phyloP scores from a whole-genome alignment of 2,329 filamentous ascomycete species.

The Neonectria punicea region DNA sequence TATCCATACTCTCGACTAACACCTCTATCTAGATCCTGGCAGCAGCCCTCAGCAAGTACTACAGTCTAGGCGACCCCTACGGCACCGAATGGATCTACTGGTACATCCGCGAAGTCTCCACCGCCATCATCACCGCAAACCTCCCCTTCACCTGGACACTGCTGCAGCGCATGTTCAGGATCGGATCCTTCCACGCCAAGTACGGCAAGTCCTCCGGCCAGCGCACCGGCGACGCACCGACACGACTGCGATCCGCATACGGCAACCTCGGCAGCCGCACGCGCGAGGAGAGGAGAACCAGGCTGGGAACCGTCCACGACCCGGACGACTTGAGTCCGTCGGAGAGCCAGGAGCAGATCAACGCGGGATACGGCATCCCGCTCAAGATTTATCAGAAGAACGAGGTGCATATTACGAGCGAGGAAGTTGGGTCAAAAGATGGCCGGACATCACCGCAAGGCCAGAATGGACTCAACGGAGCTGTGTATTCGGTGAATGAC shows the following conservation, averaged over 20 bases:
- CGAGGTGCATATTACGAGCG: slow-evolving; percentile 46
- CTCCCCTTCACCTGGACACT: slow-evolving; percentile 57
- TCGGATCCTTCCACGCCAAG: slow-evolving; percentile 42
- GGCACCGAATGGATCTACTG: slow-evolving; percentile 54
- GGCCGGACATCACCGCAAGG: slow-evolving; percentile 12
- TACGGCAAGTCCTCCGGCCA: slow-evolving; percentile 41
- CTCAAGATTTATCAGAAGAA: slow-evolving; percentile 53
- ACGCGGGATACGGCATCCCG: slow-evolving; percentile 44
- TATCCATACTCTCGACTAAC: background rate
- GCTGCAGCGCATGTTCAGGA: slow-evolving; percentile 50
- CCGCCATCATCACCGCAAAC: slow-evolving; percentile 57
- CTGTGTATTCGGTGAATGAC: slow-evolving; percentile 2
- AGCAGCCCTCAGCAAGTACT: slow-evolving; percentile 51
- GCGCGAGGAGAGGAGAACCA: slow-evolving; percentile 27
- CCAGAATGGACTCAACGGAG: background rate
- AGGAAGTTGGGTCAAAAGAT: slow-evolving; percentile 9
- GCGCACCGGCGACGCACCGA: slow-evolving; percentile 37
- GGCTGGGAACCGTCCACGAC: slow-evolving; percentile 17
- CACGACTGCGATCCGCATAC: slow-evolving; percentile 36
- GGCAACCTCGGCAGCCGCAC: slow-evolving; percentile 40
- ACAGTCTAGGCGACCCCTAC: slow-evolving; percentile 54
- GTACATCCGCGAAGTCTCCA: slow-evolving; percentile 59
- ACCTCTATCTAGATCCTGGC: slow-evolving; percentile 32
- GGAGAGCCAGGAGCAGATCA: slow-evolving; percentile 52
- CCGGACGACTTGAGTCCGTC: slow-evolving; percentile 40